Percentiles rank a stretch among this genome's conserved stretches.
Evolutionary conservation across 202 grass and related monocot species (phyloP).

Genomic region (Bolboschoenoplectus hybrid): DNA sequence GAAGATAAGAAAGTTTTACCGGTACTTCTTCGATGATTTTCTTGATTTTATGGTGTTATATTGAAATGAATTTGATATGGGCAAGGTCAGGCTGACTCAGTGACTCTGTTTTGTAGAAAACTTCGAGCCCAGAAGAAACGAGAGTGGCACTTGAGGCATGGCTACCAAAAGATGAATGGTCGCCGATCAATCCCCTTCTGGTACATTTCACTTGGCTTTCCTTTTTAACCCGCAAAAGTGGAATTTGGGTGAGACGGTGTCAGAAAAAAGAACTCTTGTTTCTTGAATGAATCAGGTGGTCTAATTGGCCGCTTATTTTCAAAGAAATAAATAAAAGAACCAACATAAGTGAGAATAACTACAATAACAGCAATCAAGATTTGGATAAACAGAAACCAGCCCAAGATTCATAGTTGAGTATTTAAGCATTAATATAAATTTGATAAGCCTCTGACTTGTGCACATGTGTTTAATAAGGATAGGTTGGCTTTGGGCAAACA

Average conservation of each 20-base stretch:
- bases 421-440: constrained; percentile 20
- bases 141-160: constrained; percentile 88
- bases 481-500: constrained; percentile 99
- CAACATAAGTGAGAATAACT: not conserved
- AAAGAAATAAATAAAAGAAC: not conserved
- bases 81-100: not conserved
- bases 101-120: constrained; percentile 58
- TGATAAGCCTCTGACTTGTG: not conserved
- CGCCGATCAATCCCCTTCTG: constrained; percentile 86
- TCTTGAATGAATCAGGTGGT: not conserved
- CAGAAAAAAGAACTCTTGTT: not conserved
- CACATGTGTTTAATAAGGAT: constrained; percentile 31
- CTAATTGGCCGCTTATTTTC: not conserved
- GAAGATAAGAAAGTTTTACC: not conserved
- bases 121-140: constrained; percentile 79
- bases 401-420: not conserved
- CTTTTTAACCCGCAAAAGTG: not conserved
- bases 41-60: constrained; percentile 20
- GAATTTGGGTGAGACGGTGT: not conserved
- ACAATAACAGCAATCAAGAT: not conserved
- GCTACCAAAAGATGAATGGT: constrained; percentile 96
- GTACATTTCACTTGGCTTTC: constrained; percentile 42
- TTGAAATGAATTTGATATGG: not conserved
- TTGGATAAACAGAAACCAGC: not conserved
- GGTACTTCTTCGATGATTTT: not conserved